Base-by-base conservation (phyloP, 169 alveolate genomes). In the Plasmodium falciparum region DNA sequence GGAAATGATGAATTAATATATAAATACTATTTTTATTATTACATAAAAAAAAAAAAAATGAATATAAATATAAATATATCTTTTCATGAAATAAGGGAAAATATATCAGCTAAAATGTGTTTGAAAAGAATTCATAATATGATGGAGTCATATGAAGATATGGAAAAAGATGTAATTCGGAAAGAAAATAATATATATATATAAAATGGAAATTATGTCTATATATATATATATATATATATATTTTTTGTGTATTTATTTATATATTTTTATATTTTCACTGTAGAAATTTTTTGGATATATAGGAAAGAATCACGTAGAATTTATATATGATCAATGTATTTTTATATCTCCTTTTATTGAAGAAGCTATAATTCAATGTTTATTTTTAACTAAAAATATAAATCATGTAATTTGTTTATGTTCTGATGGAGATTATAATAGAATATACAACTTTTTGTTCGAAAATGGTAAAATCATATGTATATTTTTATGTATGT, bases 321-420 rank as follows among this genome's bases (percentile, higher is more conserved):
- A 72, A 6, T 86, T 71, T 43, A 86, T 86, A 22, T 72, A 50
- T 20, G 12, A 86, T 52, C 67, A 58, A 7, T 86, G 92, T 49
- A 88, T 86, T 15, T 15, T 86, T 20, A 86, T 86, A 71, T 86
- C 92, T 39, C 92, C 92, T 11, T 86, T 86, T 50, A 62, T 86
- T 33, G 49, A 86, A 52, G 92, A 86, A 86, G 62, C 92, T n/a
- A 61, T 86, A 13, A 67, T 71, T 71, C 92, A 86, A 49, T 50
- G 71, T 12, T 49, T 86, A 56, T 86, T 86, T 58, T 71, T 86
- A 26, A 62, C 75, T 65, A 86, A 86, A 72, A 86, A 86, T 33
- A 71, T 86, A 59, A 86, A 71, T 13, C 88, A 86, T 65, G 62
- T 86, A 49, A 86, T 72, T 62, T 74, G 61, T 65, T 72, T 86